phyloP scores from a whole-genome alignment of 2,329 filamentous ascomycete species.

The Talaromyces albobiverticillius region DNA sequence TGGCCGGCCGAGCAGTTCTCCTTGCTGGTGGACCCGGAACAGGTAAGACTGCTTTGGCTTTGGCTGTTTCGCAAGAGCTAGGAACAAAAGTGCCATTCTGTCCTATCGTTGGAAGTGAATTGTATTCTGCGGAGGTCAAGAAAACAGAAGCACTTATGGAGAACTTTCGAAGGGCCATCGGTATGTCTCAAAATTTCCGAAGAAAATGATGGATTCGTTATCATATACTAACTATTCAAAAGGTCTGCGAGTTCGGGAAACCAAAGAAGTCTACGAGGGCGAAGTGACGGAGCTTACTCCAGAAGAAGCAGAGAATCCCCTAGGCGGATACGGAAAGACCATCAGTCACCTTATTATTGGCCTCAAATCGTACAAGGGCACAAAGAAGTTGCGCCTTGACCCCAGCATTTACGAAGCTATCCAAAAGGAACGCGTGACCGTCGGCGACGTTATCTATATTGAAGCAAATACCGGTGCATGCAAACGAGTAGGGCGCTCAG shows the following conservation, averaged over 20 bases:
- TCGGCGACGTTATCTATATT: constrained; percentile 98
- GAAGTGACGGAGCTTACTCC: constrained; percentile 97
- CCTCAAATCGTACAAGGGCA: constrained; percentile 90
- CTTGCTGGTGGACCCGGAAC: constrained; percentile 93
- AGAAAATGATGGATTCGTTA: background rate
- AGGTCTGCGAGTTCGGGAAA: constrained; percentile 90
- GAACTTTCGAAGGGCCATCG: constrained; percentile 96
- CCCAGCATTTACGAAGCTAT: constrained; percentile 99
- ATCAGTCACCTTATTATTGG: constrained; percentile 95
- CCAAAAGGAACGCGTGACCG: constrained; percentile 93
- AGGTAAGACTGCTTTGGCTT: constrained; percentile 92
- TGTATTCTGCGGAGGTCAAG: constrained; percentile 98
- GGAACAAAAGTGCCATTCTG: constrained; percentile 98
- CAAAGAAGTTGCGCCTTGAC: constrained; percentile 95
- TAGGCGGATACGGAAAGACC: constrained; percentile 95
- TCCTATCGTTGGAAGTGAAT: constrained; percentile 95
- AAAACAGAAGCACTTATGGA: constrained; percentile 99
- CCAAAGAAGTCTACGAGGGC: constrained; percentile 98
- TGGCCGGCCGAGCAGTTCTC: constrained; percentile 91
- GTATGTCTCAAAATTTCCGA: too few species aligned
- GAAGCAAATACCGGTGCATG: constrained; percentile 98
- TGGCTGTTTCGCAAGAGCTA: constrained; percentile 94
- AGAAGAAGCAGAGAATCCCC: constrained; percentile 95
- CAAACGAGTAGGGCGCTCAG: constrained; percentile 92
- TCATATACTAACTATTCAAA: constrained; percentile 18